phyloP scores from a whole-genome alignment of 23 red algal species.

The Chondrus crispus region DNA sequence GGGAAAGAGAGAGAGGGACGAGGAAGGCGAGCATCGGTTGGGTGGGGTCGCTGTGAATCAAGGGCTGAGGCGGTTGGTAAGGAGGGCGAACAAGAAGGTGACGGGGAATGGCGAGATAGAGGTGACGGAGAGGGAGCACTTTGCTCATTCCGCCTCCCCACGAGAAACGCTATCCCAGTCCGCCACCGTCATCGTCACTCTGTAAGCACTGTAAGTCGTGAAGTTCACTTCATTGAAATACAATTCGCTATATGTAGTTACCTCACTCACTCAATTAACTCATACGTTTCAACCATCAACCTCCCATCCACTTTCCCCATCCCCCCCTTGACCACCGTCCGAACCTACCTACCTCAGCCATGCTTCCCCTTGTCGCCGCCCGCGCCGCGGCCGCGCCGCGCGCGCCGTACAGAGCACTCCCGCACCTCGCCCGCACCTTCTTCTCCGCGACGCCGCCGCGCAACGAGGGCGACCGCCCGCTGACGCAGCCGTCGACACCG shows the following conservation, averaged over 20 bases:
- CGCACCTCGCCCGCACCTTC: conserved; percentile 12
- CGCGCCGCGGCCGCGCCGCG: too few species aligned
- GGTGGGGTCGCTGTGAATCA: background rate
- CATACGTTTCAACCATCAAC: background rate
- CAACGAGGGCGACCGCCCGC: conserved; percentile 38
- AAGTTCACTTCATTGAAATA: too few species aligned
- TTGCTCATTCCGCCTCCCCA: too few species aligned
- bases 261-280: background rate
- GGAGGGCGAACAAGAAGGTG: background rate
- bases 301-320: background rate
- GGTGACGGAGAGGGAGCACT: too few species aligned
- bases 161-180: too few species aligned
- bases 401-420: too few species aligned
- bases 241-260: too few species aligned
- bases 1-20: background rate
- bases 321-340: background rate
- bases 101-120: too few species aligned
- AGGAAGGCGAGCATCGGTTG: background rate
- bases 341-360: background rate
- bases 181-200: too few species aligned
- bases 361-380: background rate
- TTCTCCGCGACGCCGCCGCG: conserved; percentile 22
- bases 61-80: background rate
- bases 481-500: background rate
- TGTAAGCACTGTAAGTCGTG: too few species aligned